Base-by-base conservation (phyloP, 1,139 yeast genomes). In the Ashbya aceris region DNA sequence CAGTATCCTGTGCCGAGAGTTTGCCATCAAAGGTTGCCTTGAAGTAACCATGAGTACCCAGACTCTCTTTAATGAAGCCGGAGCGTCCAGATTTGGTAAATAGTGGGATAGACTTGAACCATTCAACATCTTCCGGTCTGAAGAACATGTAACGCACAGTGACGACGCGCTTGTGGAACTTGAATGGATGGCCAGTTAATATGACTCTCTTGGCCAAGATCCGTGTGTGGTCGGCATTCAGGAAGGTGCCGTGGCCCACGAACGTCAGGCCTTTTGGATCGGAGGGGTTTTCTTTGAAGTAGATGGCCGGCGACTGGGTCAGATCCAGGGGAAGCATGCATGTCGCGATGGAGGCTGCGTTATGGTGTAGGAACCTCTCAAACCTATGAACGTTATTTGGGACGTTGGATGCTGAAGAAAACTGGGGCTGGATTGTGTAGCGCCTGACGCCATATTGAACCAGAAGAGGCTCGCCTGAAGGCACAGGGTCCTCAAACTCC, bases 21-120 rank as follows among this genome's bases (percentile, higher is more conserved):
- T 81, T 84, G 44, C 93, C 93, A 61, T 93, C 97, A 58, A 93
- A 93, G 14, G 85, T 83, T 17, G 96, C 96, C 68, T 93, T 93
- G 73, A 83, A 89, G 67, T 91, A 86, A 49, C 99, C 99, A 64
- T 93, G 98, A 2, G 98, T 93, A 67, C 99, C 99, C 67, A 93
- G 73, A 61, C 89, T 77, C 62, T 91, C 97, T 64, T 86, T 89
- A 62, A 93, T 86, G 62, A 82, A 83, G 44, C 99, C 99, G 33
- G 87, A 73, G 62, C 96, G 78, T 40, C 98, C 98, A 54, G 80
- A 74, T 61, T 85, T 86, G 38, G 97, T 89, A 64, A 86, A 91
- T 49, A 93, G 69, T 33, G 97, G 97, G 52, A 93, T 82, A 4
- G 93, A 83, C 68, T 85, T 85, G 73, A 83, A 93, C 79, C 84